These are phyloP conservation scores for Lenzites betulinus DNA, from an alignment of 768 basidiomycete genomes.

Conservation along the genomic window DNA sequence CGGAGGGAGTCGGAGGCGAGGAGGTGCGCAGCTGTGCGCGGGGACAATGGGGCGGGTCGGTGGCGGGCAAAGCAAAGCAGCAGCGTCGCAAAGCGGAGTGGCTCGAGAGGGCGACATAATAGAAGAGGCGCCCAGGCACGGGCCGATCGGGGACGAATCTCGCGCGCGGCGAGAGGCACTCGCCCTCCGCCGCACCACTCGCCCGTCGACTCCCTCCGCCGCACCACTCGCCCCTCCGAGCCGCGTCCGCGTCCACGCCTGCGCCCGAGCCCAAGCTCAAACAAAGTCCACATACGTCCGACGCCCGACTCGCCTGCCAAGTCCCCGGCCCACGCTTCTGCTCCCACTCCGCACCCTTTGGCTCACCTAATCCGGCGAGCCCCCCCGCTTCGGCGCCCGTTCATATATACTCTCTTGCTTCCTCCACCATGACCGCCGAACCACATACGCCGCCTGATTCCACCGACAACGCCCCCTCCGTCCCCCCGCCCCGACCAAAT, in stretches of 20 bases:
- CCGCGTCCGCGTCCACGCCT: not conserved
- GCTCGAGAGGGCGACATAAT: not conserved
- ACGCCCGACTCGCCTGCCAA: too few relatives aligned
- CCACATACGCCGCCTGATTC: slow-evolving; percentile 38
- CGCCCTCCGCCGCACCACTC: not conserved
- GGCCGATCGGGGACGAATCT: slow-evolving; percentile 12
- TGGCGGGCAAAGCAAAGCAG: not conserved
- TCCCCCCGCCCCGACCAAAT: slow-evolving; percentile 1
- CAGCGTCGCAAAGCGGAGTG: not conserved
- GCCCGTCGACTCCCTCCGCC: not conserved
- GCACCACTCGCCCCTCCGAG: not conserved
- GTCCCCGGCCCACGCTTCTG: not conserved
- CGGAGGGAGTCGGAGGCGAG: too few relatives aligned
- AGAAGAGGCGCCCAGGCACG: slow-evolving; percentile 17
- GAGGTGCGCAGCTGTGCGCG: not conserved
- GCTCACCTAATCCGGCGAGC: not conserved
- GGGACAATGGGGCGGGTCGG: not conserved
- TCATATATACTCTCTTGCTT: slow-evolving; percentile 26
- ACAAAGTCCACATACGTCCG: too few relatives aligned
- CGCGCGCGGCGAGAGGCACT: not conserved
- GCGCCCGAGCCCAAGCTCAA: too few relatives aligned
- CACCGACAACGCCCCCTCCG: slow-evolving; percentile 47
- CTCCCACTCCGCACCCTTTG: not conserved
- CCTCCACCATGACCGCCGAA: slow-evolving; percentile 20
- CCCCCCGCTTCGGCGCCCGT: slow-evolving; percentile 9